Conservation (phyloP, 768 basidiomycete genomes). For the Tephrocybe sp. region DNA sequence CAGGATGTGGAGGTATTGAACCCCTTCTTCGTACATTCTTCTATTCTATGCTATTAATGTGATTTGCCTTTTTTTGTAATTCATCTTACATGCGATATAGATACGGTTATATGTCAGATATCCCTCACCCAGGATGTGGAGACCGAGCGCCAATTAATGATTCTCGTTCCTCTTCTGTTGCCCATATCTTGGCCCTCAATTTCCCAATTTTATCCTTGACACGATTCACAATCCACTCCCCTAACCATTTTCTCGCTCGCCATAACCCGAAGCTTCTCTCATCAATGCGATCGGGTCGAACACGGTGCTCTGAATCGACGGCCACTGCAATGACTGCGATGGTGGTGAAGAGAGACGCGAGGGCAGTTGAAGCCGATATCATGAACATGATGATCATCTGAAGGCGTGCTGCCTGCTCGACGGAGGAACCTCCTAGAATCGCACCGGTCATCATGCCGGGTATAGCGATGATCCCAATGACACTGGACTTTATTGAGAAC, state of each 20-base stretch:
- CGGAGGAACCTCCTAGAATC: constrained; percentile 81
- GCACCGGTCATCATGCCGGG: constrained; percentile 94
- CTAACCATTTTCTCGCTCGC: constrained; percentile 20
- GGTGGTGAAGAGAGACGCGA: constrained; percentile 68
- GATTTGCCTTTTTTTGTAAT: too few species aligned
- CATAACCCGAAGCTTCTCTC: constrained; percentile 27
- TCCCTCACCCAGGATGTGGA: too few species aligned
- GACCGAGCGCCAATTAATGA: too few species aligned
- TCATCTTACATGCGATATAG: too few species aligned
- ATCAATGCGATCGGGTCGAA: constrained; percentile 65
- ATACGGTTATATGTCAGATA: too few species aligned
- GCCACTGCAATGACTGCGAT: constrained; percentile 59
- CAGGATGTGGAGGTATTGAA: too few species aligned
- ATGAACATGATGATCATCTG: constrained; percentile 97
- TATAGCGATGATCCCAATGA: constrained; percentile 76
- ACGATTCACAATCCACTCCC: constrained; percentile 4
- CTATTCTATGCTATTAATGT: too few species aligned
- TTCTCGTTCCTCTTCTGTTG: too few species aligned
- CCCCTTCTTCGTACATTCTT: too few species aligned
- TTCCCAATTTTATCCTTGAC: background rate
- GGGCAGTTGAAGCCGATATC: constrained; percentile 76
- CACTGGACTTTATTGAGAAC: constrained; percentile 36
- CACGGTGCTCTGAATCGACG: constrained; percentile 67
- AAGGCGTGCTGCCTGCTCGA: constrained; percentile 80
- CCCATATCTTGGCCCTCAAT: constrained; percentile 3